These are phyloP conservation scores for Pseudocercospora musae DNA, from an alignment of 2,329 filamentous ascomycete species.

Conservation along the genomic window DNA sequence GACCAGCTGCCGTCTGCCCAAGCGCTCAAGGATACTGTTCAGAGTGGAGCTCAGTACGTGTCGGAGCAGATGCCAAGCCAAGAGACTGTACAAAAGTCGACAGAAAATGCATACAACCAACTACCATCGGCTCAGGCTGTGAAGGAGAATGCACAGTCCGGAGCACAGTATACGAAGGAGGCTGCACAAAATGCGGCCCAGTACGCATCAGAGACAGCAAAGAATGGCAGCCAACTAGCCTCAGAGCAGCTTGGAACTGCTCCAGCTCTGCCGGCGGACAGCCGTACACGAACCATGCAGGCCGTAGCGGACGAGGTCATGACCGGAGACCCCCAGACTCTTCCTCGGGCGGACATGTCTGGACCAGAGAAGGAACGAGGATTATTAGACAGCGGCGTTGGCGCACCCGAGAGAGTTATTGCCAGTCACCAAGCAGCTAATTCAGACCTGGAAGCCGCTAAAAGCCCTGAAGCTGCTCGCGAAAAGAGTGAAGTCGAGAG, in stretches of 20 bases:
- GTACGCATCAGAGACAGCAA: neutral
- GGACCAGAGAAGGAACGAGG: neutral
- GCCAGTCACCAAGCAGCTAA: slow-evolving; percentile 6
- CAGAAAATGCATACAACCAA: neutral
- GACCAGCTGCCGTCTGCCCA: neutral
- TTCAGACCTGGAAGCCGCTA: slow-evolving; percentile 63
- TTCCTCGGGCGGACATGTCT: slow-evolving; percentile 4
- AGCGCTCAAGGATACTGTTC: neutral
- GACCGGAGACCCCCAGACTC: slow-evolving; percentile 4
- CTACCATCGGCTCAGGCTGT: slow-evolving; percentile 6
- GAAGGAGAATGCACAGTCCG: neutral
- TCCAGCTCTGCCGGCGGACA: neutral
- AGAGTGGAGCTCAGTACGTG: slow-evolving; percentile 2
- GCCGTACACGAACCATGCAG: neutral
- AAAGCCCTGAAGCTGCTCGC: slow-evolving; percentile 63
- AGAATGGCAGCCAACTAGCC: neutral
- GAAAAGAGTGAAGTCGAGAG: slow-evolving; percentile 71
- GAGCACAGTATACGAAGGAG: neutral
- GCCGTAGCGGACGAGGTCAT: neutral
- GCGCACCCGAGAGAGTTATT: neutral
- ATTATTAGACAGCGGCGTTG: neutral
- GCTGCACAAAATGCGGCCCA: neutral
- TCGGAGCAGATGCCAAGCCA: neutral
- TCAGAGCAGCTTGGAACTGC: neutral
- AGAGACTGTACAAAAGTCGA: neutral